Percentiles rank a stretch among this genome's conserved stretches.
Evolutionary conservation across 2,329 filamentous ascomycete species (phyloP).

Genomic region (Botrytis deweyae): DNA sequence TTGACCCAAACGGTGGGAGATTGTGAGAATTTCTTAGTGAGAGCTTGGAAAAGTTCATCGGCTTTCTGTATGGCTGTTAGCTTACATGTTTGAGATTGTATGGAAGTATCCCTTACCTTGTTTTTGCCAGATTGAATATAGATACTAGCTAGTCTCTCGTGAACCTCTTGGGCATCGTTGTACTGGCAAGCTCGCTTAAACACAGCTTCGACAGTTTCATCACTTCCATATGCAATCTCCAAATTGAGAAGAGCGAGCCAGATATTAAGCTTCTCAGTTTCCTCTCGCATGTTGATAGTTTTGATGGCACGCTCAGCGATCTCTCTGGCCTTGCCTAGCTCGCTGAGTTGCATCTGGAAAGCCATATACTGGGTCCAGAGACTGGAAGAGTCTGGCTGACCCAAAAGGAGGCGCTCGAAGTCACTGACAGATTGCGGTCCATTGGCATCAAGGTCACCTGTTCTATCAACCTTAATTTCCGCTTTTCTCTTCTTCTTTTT

Average conservation of each 20-base stretch:
- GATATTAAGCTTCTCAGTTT: constrained; percentile 89
- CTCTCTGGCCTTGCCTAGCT: constrained; percentile 82
- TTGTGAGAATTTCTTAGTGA: constrained; percentile 83
- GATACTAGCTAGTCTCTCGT: constrained; percentile 87
- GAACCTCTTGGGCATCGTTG: constrained; percentile 86
- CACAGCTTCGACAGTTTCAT: constrained; percentile 77
- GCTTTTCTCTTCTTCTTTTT: constrained; percentile 73
- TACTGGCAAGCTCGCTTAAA: constrained; percentile 93
- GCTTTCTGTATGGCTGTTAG: constrained; percentile 63
- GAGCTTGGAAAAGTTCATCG: constrained; percentile 79
- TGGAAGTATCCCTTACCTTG: constrained; percentile 58
- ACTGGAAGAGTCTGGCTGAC: constrained; percentile 87
- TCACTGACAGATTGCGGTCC: constrained; percentile 89
- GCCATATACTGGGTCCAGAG: constrained; percentile 98
- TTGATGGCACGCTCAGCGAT: constrained; percentile 87
- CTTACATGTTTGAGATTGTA: background rate
- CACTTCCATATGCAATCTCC: constrained; percentile 84
- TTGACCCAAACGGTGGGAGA: constrained; percentile 85
- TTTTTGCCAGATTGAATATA: constrained; percentile 90
- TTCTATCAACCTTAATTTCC: constrained; percentile 81
- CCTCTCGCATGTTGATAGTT: constrained; percentile 87
- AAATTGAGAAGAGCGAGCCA: constrained; percentile 95
- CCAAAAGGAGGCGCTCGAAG: constrained; percentile 88
- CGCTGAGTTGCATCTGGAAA: constrained; percentile 92
- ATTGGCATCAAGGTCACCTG: constrained; percentile 84